phyloP scores from a whole-genome alignment of 257 asterid genomes.

The Euphrasia confusa region DNA sequence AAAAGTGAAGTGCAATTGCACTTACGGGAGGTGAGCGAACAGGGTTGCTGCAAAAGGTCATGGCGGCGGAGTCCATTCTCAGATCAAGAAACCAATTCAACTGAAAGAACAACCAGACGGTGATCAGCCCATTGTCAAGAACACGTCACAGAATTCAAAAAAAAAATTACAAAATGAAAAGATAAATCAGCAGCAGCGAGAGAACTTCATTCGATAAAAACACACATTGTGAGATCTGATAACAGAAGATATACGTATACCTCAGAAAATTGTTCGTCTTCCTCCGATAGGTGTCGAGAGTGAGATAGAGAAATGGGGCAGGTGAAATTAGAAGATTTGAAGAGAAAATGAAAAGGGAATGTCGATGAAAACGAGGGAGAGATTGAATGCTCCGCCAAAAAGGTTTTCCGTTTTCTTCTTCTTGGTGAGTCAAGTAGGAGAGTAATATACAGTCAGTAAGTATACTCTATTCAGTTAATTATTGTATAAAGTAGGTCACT shows the following conservation, averaged over 20 bases:
- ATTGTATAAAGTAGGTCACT: no score
- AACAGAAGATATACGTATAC: slow-evolving; percentile 24
- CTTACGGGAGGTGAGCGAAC: slow-evolving; percentile 42
- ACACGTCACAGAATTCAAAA: slow-evolving; percentile 4
- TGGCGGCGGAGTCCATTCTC: slow-evolving; percentile 40
- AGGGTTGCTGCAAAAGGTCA: slow-evolving; percentile 37
- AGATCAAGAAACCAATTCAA: slow-evolving; percentile 23
- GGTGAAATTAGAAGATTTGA: slow-evolving; percentile 22
- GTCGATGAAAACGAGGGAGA: slow-evolving; percentile 44
- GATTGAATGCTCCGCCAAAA: slow-evolving; percentile 26
- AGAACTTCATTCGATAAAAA: background rate
- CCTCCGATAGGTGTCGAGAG: background rate
- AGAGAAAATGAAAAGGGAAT: slow-evolving; percentile 14
- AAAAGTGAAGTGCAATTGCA: slow-evolving; percentile 13
- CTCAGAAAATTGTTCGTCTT: slow-evolving; percentile 17
- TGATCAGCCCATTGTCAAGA: slow-evolving; percentile 9
- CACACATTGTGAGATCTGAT: slow-evolving; percentile 20
- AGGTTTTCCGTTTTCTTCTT: background rate
- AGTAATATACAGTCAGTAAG: no score
- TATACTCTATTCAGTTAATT: no score
- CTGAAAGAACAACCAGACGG: slow-evolving; percentile 20
- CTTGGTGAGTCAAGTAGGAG: no score
- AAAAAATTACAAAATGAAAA: slow-evolving; percentile 8
- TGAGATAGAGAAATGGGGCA: slow-evolving; percentile 13
- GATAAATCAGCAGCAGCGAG: slow-evolving; percentile 18